Conservation (phyloP, 2,329 filamentous ascomycete species). For the Didymella arachidicola region DNA sequence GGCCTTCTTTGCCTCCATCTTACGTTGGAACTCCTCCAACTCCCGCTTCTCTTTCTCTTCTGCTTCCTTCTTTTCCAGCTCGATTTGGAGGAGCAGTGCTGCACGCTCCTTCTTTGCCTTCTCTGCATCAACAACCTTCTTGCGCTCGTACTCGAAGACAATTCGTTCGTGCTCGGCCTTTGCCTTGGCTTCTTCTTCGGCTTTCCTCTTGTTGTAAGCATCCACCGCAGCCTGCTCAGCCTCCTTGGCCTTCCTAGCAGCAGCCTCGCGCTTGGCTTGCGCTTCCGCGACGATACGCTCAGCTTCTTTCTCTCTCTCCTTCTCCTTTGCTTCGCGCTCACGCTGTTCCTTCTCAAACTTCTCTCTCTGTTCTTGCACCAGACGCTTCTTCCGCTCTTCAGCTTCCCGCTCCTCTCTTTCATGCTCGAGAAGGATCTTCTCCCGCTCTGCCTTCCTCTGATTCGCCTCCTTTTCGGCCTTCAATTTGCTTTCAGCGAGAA, state of each 20-base stretch:
- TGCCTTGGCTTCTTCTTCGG: constrained; percentile 42
- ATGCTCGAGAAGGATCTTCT: constrained; percentile 20
- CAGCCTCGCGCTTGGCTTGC: constrained; percentile 34
- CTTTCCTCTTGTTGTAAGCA: constrained; percentile 45
- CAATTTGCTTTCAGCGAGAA: constrained; percentile 48
- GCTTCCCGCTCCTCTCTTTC: constrained; percentile 26
- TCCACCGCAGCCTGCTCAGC: constrained; percentile 46
- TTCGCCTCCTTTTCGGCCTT: constrained; percentile 51
- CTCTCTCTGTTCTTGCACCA: constrained; percentile 43
- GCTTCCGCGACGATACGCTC: constrained; percentile 37
- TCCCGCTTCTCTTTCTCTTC: constrained; percentile 55
- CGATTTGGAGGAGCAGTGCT: constrained; percentile 50
- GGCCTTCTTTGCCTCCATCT: constrained; percentile 53
- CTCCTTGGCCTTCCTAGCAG: constrained; percentile 38
- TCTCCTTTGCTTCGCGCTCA: constrained; percentile 22
- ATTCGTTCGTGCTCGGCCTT: constrained; percentile 44
- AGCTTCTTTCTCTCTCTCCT: constrained; percentile 24
- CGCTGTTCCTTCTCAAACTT: constrained; percentile 43
- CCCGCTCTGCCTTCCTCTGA: constrained; percentile 41
- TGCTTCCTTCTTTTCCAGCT: constrained; percentile 51
- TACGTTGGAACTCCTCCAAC: constrained; percentile 51
- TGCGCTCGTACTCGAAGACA: constrained; percentile 48
- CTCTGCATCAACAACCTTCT: constrained; percentile 47
- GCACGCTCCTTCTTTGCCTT: constrained; percentile 50
- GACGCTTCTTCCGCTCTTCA: constrained; percentile 37